A percentile compares a stretch with the other conserved stretches of the same genome.
These are phyloP conservation scores for Mortierella sp. DNA, from an alignment of 371 early-diverging fungal species.

Conservation along the genomic window DNA sequence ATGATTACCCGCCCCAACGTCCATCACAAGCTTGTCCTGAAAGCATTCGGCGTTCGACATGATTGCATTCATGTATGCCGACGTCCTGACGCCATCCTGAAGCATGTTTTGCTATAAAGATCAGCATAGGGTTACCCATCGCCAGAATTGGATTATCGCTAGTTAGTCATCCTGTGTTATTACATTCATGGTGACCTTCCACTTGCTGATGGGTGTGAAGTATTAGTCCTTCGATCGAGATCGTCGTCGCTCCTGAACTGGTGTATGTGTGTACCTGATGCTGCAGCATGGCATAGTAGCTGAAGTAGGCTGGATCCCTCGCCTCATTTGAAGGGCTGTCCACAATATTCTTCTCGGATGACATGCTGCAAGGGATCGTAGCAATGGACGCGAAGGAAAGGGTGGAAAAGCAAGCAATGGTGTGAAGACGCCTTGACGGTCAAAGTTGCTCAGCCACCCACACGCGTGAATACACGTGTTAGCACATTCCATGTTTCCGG, in stretches of 20 bases:
- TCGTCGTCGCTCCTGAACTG: background rate
- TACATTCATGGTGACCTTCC: too few relatives aligned
- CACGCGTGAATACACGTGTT: background rate
- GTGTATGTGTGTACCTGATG: slow-evolving; percentile 84
- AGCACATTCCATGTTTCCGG: too few relatives aligned
- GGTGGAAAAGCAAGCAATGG: background rate
- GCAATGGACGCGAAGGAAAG: background rate
- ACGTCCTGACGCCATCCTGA: slow-evolving; percentile 92
- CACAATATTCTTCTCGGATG: slow-evolving; percentile 17
- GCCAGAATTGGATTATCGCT: too few relatives aligned
- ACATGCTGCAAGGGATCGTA: slow-evolving; percentile 23
- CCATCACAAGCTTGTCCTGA: slow-evolving; percentile 86
- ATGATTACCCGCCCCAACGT: slow-evolving; percentile 90
- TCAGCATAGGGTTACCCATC: too few relatives aligned
- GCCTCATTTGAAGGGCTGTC: slow-evolving; percentile 67
- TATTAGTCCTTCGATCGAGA: too few relatives aligned
- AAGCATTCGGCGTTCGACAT: slow-evolving; percentile 80
- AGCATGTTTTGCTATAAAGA: slow-evolving; percentile 97
- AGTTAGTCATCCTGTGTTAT: too few relatives aligned
- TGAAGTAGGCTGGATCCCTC: slow-evolving; percentile 87
- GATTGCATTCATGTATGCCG: slow-evolving; percentile 95
- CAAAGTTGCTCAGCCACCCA: slow-evolving; percentile 12
- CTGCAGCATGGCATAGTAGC: slow-evolving; percentile 94
- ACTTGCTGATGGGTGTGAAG: too few relatives aligned
- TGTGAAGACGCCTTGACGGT: background rate